Evolutionary conservation across 768 basidiomycete genomes (phyloP).

Genomic region (Pisolithus microcarpus): DNA sequence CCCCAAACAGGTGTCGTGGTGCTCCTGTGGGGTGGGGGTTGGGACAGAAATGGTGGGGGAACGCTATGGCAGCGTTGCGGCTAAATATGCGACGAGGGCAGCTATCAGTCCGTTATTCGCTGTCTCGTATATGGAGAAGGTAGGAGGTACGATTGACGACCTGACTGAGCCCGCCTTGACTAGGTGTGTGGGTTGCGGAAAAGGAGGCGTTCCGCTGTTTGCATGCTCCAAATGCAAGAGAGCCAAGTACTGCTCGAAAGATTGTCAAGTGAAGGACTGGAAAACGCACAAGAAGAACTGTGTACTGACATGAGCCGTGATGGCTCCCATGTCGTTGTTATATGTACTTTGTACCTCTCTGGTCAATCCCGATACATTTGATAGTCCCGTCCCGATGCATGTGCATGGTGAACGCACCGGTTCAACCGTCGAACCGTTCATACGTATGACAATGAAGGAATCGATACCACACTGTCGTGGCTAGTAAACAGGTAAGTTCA

Average conservation of each 20-base stretch:
- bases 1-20: constrained; percentile 36
- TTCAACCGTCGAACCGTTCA: no score
- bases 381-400: no score
- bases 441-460: no score
- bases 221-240: constrained; percentile 33
- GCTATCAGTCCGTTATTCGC: constrained; percentile 51
- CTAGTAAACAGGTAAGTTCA: no score
- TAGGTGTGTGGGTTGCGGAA: constrained; percentile 17
- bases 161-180: background rate
- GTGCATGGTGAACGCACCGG: no score
- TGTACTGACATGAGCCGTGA: no score
- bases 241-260: constrained; percentile 36
- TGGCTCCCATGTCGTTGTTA: no score
- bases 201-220: constrained; percentile 19
- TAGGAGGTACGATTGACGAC: constrained; percentile 12
- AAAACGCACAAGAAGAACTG: constrained; percentile 37
- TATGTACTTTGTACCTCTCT: no score
- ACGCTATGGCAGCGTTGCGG: constrained; percentile 35
- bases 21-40: constrained; percentile 47
- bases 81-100: constrained; percentile 37
- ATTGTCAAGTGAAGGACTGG: constrained; percentile 44
- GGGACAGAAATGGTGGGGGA: constrained; percentile 32
- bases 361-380: no score
- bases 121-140: constrained; percentile 40
- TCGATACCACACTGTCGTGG: no score